Conservation (phyloP, 129 eudicot species). For the sunflower (Helianthus annuus) region DNA sequence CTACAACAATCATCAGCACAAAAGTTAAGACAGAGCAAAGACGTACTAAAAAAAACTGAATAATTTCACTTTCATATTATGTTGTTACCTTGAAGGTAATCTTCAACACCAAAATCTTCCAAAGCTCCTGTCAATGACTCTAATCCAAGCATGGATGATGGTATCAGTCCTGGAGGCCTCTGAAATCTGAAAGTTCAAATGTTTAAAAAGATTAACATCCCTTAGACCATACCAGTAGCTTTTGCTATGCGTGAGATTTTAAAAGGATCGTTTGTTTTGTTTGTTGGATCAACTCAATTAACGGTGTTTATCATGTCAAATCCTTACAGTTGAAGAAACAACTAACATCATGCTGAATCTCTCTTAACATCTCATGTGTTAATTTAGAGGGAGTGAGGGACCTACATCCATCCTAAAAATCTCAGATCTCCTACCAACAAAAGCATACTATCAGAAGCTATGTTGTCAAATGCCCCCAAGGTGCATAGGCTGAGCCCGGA, state of each 20-base stretch:
- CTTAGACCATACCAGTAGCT: neutral
- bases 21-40: slow-evolving; percentile 5
- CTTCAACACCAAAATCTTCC: slow-evolving; percentile 88
- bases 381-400: neutral
- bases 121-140: slow-evolving; percentile 78
- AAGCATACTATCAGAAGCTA: neutral
- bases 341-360: neutral
- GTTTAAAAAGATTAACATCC: neutral
- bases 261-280: too few relatives aligned
- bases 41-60: neutral
- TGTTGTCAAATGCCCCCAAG: too few relatives aligned
- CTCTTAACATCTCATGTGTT: neutral
- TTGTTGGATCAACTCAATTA: neutral
- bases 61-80: neutral
- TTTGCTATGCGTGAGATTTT: too few relatives aligned
- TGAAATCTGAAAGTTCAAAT: slow-evolving; percentile 64
- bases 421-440: neutral
- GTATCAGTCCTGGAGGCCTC: slow-evolving; percentile 92
- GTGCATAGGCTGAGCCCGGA: too few relatives aligned
- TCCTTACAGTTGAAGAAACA: neutral
- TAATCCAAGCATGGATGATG: slow-evolving; percentile 90
- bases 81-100: slow-evolving; percentile 78
- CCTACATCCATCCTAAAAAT: neutral
- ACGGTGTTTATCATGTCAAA: neutral
- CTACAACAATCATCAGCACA: slow-evolving; percentile 43